Conservation (phyloP, 2,329 filamentous ascomycete genomes). For the Rhinocladiella similis region DNA sequence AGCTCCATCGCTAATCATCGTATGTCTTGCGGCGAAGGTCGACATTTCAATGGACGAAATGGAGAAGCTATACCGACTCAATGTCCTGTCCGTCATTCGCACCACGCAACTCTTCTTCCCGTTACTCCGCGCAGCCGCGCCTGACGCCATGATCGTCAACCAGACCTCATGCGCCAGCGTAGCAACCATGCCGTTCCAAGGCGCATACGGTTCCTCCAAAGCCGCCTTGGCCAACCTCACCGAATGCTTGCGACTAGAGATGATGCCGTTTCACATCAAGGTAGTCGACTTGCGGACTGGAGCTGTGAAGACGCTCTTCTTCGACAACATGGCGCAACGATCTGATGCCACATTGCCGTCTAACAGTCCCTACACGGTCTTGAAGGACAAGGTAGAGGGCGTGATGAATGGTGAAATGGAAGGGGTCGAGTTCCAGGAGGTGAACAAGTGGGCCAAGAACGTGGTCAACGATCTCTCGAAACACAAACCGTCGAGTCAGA, state of each 20-base stretch:
- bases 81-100: slow-evolving; percentile 41
- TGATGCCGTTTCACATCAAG: slow-evolving; percentile 34
- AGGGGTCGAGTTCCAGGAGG: not conserved
- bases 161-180: slow-evolving; percentile 36
- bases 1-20: too few relatives aligned
- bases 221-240: slow-evolving; percentile 59
- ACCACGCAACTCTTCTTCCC: slow-evolving; percentile 36
- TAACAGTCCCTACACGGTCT: slow-evolving; percentile 8
- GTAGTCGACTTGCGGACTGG: slow-evolving; percentile 33
- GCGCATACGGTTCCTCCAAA: slow-evolving; percentile 37
- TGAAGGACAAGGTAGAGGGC: slow-evolving; percentile 14
- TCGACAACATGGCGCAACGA: slow-evolving; percentile 32
- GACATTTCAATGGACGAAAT: slow-evolving; percentile 35
- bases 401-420: slow-evolving; percentile 10
- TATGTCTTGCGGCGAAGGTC: slow-evolving; percentile 19
- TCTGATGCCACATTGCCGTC: not conserved
- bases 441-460: slow-evolving; percentile 31
- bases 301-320: slow-evolving; percentile 35
- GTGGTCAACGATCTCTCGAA: slow-evolving; percentile 58
- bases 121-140: slow-evolving; percentile 45
- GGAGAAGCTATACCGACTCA: slow-evolving; percentile 40
- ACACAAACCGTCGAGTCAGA: slow-evolving; percentile 35
- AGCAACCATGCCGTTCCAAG: slow-evolving; percentile 34
- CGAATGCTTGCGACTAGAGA: slow-evolving; percentile 45
- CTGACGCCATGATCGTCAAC: slow-evolving; percentile 42